A percentile compares a stretch with the other conserved stretches of the same genome.
These are phyloP conservation scores for Daldinia sp. DNA, from an alignment of 2,329 filamentous ascomycete genomes.

Conservation along the genomic window DNA sequence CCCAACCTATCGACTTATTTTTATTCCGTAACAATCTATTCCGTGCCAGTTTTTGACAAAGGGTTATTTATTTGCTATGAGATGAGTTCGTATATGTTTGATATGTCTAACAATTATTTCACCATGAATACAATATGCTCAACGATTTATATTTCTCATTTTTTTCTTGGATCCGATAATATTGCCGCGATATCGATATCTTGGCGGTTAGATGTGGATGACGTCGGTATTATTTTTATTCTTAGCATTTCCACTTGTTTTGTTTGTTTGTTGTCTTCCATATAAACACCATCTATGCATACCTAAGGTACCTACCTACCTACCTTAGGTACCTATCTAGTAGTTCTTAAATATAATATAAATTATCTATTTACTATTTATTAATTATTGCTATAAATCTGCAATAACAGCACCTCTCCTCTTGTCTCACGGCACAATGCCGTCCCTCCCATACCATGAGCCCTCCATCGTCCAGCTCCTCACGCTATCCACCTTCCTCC, in stretches of 20 bases:
- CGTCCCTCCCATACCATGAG: constrained; percentile 69
- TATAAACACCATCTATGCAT: not conserved
- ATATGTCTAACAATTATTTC: not conserved
- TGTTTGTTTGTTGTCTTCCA: not conserved
- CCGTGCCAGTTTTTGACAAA: not conserved
- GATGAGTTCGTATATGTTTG: not conserved
- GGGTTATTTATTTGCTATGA: not conserved
- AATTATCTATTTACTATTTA: not conserved
- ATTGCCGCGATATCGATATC: not conserved
- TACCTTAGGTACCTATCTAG: too few relatives aligned
- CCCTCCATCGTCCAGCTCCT: constrained; percentile 71
- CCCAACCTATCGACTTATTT: not conserved
- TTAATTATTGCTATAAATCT: not conserved
- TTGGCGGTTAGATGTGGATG: constrained; percentile 11
- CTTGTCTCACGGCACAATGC: constrained; percentile 3
- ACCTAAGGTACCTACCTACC: not conserved
- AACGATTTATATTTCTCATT: not conserved
- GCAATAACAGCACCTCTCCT: too few relatives aligned
- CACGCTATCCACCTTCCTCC: constrained; percentile 69
- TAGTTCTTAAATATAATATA: too few relatives aligned
- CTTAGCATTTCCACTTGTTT: not conserved
- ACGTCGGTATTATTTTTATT: constrained; percentile 4
- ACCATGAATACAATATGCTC: not conserved
- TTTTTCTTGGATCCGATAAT: not conserved
- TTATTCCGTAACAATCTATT: not conserved